Evolutionary conservation across 257 asterid species (phyloP).

Genomic region (Pogostemon cablin): DNA sequence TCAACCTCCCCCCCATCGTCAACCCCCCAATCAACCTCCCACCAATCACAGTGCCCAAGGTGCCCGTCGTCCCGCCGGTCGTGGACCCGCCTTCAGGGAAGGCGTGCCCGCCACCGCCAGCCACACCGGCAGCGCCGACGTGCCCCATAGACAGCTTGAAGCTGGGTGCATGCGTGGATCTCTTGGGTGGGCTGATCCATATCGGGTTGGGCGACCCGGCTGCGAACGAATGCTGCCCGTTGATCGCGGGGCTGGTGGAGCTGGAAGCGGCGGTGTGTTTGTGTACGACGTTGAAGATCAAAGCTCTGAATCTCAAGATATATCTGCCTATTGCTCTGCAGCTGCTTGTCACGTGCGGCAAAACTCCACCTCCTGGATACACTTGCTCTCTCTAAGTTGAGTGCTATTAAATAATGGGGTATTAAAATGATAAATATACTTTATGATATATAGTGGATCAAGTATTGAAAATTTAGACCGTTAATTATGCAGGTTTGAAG

Average conservation of each 20-base stretch:
- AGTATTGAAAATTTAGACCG: background rate
- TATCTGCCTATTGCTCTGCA: conserved; percentile 80
- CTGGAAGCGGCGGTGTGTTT: conserved; percentile 79
- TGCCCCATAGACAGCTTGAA: conserved; percentile 79
- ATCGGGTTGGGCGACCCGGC: conserved; percentile 75
- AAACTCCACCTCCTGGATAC: conserved; percentile 88
- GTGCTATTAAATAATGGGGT: background rate
- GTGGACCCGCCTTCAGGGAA: conserved; percentile 1
- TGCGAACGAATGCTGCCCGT: conserved; percentile 74
- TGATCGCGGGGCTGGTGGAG: conserved; percentile 64
- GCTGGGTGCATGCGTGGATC: conserved; percentile 85
- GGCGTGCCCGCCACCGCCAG: conserved; percentile 40
- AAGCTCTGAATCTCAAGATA: conserved; percentile 60
- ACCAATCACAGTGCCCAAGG: conserved; percentile 31
- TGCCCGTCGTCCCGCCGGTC: conserved; percentile 24
- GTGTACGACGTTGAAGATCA: conserved; percentile 71
- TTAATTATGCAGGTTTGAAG: conserved; percentile 40
- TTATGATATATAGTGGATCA: too few relatives aligned
- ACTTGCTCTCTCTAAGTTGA: conserved; percentile 63
- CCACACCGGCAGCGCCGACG: conserved; percentile 23
- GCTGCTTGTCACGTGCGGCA: conserved; percentile 79
- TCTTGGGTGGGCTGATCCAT: conserved; percentile 73
- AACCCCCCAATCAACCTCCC: conserved; percentile 26
- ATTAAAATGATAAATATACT: too few relatives aligned
- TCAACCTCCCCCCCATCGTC: conserved; percentile 34